Conservation (phyloP, 2,329 filamentous ascomycete genomes). For the Daldinia eschscholtzii region DNA sequence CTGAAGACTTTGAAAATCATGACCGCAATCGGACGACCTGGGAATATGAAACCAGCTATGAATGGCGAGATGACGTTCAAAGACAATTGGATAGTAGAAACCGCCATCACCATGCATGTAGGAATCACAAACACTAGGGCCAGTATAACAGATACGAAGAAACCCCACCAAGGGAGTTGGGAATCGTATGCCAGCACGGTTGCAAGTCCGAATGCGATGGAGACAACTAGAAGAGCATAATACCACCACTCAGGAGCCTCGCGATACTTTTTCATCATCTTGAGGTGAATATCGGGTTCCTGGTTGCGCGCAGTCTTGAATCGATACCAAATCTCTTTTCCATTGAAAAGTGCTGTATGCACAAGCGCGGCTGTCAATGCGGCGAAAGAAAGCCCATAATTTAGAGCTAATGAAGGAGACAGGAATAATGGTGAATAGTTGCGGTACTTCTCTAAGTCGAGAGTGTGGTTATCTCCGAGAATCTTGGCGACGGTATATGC, state of each 20-base stretch:
- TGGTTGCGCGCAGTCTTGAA: constrained; percentile 61
- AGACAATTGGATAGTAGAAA: constrained; percentile 64
- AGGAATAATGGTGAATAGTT: constrained; percentile 69
- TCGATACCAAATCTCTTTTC: constrained; percentile 60
- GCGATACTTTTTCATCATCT: constrained; percentile 66
- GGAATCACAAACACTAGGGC: constrained; percentile 61
- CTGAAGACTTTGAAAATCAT: constrained; percentile 69
- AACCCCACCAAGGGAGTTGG: constrained; percentile 66
- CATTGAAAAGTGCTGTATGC: constrained; percentile 56
- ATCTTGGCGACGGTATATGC: constrained; percentile 66
- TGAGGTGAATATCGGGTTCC: constrained; percentile 63
- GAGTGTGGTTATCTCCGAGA: constrained; percentile 61
- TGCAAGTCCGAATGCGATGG: constrained; percentile 62
- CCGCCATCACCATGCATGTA: constrained; percentile 61
- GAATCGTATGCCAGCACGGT: constrained; percentile 62
- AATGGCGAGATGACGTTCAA: constrained; percentile 68
- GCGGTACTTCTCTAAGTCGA: constrained; percentile 65
- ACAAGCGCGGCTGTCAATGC: constrained; percentile 61
- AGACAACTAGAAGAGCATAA: constrained; percentile 56
- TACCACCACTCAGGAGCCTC: constrained; percentile 70
- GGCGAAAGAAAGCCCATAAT: constrained; percentile 66
- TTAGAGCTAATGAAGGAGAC: constrained; percentile 60
- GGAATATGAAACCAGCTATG: constrained; percentile 70
- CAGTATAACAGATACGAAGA: constrained; percentile 63
- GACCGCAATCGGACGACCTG: constrained; percentile 66